Evolutionary conservation across 2,329 filamentous ascomycete genomes (phyloP), one percentile per base, ranked within the genome.

Genomic region (Coniochaeta pulveracea): DNA sequence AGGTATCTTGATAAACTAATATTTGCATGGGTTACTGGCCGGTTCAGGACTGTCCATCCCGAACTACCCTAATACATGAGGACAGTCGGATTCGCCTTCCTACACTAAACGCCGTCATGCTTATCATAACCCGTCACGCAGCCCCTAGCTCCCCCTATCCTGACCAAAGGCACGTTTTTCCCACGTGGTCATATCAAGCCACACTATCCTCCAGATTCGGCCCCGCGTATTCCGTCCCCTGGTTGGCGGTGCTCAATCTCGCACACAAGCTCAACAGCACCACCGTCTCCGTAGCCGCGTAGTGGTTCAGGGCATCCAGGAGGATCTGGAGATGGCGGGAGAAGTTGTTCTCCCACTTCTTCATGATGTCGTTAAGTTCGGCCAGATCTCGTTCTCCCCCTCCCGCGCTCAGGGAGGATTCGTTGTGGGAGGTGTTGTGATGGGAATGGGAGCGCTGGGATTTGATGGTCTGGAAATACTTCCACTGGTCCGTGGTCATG

Each of bases 211-310:
- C 74, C n/a, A 62, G 59, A 34, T 69, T 62, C 37, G 75, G 46
- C 3, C 73, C 74, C 8, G 71, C 68, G 47, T 69, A 77, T 49
- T 78, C 72, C 1, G 73, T 78, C 14, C 82, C 83, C 51, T 88
- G 82, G 39, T 83, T 85, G 10, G 83, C 85, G 38, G 81, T 85
- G 47, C 81, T 88, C 48, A 93, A 52, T 39, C 85, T 62, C 10
- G 85, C 85, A 51, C 85, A 93, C 11, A 98, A 64, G 43, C 88
- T 89, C 40, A 96, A 61, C 43, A 98, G 68, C 12, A 94, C 91
- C 3, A 95, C 89, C 24, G 91, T 96, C 63, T 98, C 91, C 0
- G 91, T 96, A 0, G 91, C 91, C 3, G 91, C 91, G 47, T 95
- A 93, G 56, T 96, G 94, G 47, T 98, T 96, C 41, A 98, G 67